phyloP scores from a whole-genome alignment of 2,329 filamentous ascomycete species.

The Exophiala spinifera region DNA sequence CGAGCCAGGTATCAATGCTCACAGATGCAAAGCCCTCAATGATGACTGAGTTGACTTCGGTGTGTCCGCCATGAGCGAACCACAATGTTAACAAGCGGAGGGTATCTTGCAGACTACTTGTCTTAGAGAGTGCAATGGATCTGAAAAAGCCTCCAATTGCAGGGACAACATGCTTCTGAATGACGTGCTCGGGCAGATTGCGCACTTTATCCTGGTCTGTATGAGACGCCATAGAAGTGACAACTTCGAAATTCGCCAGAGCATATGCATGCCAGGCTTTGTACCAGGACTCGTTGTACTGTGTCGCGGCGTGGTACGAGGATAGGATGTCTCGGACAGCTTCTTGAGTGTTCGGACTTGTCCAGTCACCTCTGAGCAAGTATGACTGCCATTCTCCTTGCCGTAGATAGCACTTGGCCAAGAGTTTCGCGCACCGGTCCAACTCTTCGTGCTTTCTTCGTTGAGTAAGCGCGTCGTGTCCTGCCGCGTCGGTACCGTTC shows the following conservation, averaged over 20 bases:
- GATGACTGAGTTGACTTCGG: conserved; percentile 83
- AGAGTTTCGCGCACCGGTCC: conserved; percentile 62
- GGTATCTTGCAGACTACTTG: conserved; percentile 93
- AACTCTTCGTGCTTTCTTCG: conserved; percentile 47
- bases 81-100: conserved; percentile 88
- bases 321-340: conserved; percentile 82
- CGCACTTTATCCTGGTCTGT: conserved; percentile 54
- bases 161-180: conserved; percentile 80
- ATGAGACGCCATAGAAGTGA: conserved; percentile 72
- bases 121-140: conserved; percentile 86
- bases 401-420: conserved; percentile 93
- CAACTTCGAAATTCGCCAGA: conserved; percentile 95
- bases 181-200: conserved; percentile 48
- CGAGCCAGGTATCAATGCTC: conserved; percentile 96
- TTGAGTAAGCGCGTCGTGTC: conserved; percentile 38
- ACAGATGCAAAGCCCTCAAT: conserved; percentile 88
- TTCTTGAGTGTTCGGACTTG: conserved; percentile 78
- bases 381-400: conserved; percentile 94
- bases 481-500: conserved; percentile 35
- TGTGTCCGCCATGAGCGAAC: conserved; percentile 88
- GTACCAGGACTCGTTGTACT: conserved; percentile 93
- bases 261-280: conserved; percentile 99
- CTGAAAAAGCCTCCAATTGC: conserved; percentile 96
- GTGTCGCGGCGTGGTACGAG: conserved; percentile 89
- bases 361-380: conserved; percentile 84